These are phyloP conservation scores for Aspergillus funiculosus DNA, from an alignment of 495 filamentous ascomycete genomes.

Conservation along the genomic window DNA sequence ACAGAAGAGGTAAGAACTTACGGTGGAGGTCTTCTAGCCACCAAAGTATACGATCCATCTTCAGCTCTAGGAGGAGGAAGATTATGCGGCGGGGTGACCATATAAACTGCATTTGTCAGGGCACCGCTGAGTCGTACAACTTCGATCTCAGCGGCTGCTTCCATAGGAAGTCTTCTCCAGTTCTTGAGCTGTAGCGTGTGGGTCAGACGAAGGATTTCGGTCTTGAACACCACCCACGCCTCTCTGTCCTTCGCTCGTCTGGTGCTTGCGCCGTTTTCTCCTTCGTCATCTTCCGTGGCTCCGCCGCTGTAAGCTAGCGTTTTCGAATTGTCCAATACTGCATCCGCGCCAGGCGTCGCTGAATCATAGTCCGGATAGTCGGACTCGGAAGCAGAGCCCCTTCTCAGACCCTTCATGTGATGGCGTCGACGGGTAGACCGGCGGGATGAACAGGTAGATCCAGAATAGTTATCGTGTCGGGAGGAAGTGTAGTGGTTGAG, in stretches of 20 bases:
- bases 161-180: constrained; percentile 79
- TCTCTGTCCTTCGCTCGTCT: constrained; percentile 59
- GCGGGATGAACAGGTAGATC: constrained; percentile 33
- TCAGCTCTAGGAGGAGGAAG: constrained; percentile 37
- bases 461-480: constrained; percentile 26
- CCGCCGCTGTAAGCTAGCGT: constrained; percentile 70
- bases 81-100: constrained; percentile 72
- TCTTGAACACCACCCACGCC: constrained; percentile 77
- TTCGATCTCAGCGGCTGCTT: constrained; percentile 61
- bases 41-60: constrained; percentile 29
- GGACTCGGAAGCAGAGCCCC: constrained; percentile 63
- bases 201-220: constrained; percentile 78
- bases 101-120: constrained; percentile 93
- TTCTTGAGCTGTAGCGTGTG: constrained; percentile 87
- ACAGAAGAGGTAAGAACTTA: constrained; percentile 25
- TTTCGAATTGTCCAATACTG: constrained; percentile 78
- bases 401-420: constrained; percentile 32
- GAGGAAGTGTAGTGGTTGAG: constrained; percentile 48
- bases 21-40: constrained; percentile 50
- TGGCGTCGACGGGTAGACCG: constrained; percentile 26
- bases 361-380: constrained; percentile 69
- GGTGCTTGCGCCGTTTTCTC: constrained; percentile 22
- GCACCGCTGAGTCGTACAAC: constrained; percentile 88
- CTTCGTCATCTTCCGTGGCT: constrained; percentile 43
- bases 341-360: constrained; percentile 71